Conservation (phyloP, 768 basidiomycete species). For the Pholiota microspora region DNA sequence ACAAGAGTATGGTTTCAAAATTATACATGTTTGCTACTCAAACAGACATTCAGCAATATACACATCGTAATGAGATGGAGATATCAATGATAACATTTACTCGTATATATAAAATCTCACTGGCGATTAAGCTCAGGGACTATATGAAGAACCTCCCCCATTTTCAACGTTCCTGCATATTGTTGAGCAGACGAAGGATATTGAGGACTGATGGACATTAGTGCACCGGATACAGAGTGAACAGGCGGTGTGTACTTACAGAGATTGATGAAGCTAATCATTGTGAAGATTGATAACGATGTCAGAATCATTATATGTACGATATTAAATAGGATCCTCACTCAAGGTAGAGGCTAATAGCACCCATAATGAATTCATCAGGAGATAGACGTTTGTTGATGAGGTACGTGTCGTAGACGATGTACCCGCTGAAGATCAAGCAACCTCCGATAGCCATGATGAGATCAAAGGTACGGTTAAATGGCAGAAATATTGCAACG, state of each 20-base stretch:
- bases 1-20: too few relatives aligned
- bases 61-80: background rate
- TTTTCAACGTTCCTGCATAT: slow-evolving; percentile 48
- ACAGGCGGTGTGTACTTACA: slow-evolving; percentile 48
- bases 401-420: slow-evolving; percentile 87
- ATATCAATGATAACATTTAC: background rate
- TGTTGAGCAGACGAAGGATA: slow-evolving; percentile 80
- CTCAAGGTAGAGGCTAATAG: slow-evolving; percentile 95
- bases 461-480: slow-evolving; percentile 77
- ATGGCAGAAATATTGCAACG: slow-evolving; percentile 85
- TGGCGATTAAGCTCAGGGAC: too few relatives aligned
- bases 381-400: slow-evolving; percentile 89
- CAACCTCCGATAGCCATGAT: slow-evolving; percentile 76
- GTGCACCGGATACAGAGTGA: background rate
- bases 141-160: too few relatives aligned
- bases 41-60: background rate
- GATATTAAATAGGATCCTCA: slow-evolving; percentile 36
- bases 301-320: background rate
- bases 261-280: slow-evolving; percentile 78
- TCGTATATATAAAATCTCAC: too few relatives aligned
- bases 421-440: slow-evolving; percentile 85
- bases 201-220: slow-evolving; percentile 59
- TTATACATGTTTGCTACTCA: background rate
- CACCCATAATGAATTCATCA: slow-evolving; percentile 91
- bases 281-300: slow-evolving; percentile 14